Base-by-base conservation (phyloP, 352 stramenopile genomes). In the Saprolegnia parasitica region DNA sequence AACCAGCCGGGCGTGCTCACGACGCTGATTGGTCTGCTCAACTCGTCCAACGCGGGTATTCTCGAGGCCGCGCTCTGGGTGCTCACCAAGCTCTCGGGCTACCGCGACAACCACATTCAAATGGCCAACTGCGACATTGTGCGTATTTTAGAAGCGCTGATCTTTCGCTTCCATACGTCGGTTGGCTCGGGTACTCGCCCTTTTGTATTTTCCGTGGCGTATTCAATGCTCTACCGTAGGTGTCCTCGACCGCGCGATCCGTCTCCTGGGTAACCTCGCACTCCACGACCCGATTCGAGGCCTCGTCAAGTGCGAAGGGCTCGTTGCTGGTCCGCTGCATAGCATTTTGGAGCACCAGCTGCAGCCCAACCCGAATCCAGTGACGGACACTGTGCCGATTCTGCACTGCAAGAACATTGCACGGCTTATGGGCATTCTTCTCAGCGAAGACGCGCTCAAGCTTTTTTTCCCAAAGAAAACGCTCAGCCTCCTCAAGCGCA, bases 391-490 rank as follows among this genome's bases (percentile, higher is more conserved):
- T 8, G 39, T 20, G 5, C 15, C 47, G 15, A 49, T 61, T 16
- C 52, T 54, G 8, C 26, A 90, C 8, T 78, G 76, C 1, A 93
- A 93, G 67, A 91, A 93, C 60, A 74, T 79, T 3, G 87, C 76
- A 40, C 77, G 85, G 0, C 68, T 91, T 5, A 73, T 93, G 13
- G 47, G 88, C 20, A 72, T 74, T 10, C 77, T 93, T 70, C 76
- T 93, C 3, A 72, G 80, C 16, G 82, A 93, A 40, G 83, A 93
- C 46, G 88, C 85, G 6, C 76, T 93, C 40, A 88, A 88, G 68
- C 90, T 93, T 40, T 93, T 93, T 56, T 60, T 93, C 15, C 85
- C 83, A 0, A 93, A 93, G 71, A 89, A 90, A 47, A 90, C 85
- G 0, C 79, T 93, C 2, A 79, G 78, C 62, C 60, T 91, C 5